phyloP scores from a whole-genome alignment of 108 stramenopile species.

The Schizochytrium sp. region DNA sequence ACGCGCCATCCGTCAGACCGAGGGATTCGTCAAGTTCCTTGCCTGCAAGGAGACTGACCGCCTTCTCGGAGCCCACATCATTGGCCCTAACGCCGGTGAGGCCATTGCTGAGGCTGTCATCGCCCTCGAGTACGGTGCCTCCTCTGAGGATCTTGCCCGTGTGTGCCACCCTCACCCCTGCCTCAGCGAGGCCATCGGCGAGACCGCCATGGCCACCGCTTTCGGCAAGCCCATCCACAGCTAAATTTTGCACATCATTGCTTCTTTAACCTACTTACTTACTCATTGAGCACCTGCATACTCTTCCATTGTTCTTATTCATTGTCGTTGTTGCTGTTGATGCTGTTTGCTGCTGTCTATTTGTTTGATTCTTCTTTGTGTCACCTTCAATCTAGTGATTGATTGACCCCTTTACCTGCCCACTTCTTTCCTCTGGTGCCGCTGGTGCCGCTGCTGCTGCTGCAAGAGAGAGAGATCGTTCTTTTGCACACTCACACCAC shows the following conservation, averaged over 20 bases:
- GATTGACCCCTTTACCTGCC: too few species aligned
- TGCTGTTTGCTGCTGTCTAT: too few species aligned
- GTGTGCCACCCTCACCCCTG: conserved; percentile 99
- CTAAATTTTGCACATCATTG: background rate
- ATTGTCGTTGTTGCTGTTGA: too few species aligned
- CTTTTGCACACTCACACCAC: too few species aligned
- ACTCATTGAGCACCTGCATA: too few species aligned
- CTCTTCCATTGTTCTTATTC: too few species aligned
- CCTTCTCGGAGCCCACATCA: conserved; percentile 97
- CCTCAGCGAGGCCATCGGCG: conserved; percentile 97
- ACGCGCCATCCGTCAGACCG: conserved; percentile 89
- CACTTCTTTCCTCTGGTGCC: too few species aligned
- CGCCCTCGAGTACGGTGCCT: conserved; percentile 99
- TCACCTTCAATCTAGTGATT: too few species aligned
- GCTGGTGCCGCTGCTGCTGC: too few species aligned
- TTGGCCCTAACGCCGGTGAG: conserved; percentile 99
- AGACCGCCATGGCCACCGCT: conserved; percentile 96
- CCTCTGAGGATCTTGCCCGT: conserved; percentile 98
- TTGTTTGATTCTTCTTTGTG: too few species aligned
- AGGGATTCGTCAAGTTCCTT: conserved; percentile 97
- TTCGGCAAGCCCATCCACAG: conserved; percentile 96
- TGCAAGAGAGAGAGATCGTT: too few species aligned
- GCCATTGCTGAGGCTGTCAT: conserved; percentile 99
- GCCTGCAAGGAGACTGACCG: conserved; percentile 94
- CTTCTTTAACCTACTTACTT: background rate